Percentiles rank a stretch among this genome's conserved stretches.
phyloP scores from a whole-genome alignment of 2,329 filamentous ascomycete genomes.

The Zymoseptoria brevis region DNA sequence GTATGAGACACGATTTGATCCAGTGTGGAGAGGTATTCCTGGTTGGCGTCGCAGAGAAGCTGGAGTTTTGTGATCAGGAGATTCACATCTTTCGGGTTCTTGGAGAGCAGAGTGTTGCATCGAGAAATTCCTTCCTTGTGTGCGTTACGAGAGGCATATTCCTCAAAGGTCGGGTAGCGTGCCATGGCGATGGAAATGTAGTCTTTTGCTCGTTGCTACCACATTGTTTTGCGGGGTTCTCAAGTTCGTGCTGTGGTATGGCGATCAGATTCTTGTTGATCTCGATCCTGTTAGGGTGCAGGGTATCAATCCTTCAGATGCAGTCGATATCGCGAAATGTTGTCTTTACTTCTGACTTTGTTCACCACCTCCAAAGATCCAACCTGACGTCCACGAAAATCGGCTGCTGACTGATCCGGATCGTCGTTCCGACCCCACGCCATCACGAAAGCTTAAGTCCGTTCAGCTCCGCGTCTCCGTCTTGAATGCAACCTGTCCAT shows the following conservation, averaged over 20 bases:
- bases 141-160: conserved; percentile 23
- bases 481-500: not conserved
- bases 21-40: conserved; percentile 17
- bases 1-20: conserved; percentile 19
- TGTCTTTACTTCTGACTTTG: not conserved
- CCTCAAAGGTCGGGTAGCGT: conserved; percentile 28
- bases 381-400: not conserved
- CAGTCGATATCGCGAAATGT: not conserved
- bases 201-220: not conserved
- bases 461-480: not conserved
- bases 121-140: conserved; percentile 27
- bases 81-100: conserved; percentile 22
- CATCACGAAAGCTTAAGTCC: not conserved
- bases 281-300: too few relatives aligned
- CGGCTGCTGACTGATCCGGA: not conserved
- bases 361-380: not conserved
- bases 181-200: conserved; percentile 20
- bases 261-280: too few relatives aligned
- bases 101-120: conserved; percentile 27
- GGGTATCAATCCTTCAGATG: too few relatives aligned
- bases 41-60: conserved; percentile 19
- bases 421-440: not conserved
- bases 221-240: not conserved
- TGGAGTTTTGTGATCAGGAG: conserved; percentile 28
- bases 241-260: too few relatives aligned